Evolutionary conservation across 2,329 filamentous ascomycete genomes (phyloP).

Genomic region (Penicillium digitatum): DNA sequence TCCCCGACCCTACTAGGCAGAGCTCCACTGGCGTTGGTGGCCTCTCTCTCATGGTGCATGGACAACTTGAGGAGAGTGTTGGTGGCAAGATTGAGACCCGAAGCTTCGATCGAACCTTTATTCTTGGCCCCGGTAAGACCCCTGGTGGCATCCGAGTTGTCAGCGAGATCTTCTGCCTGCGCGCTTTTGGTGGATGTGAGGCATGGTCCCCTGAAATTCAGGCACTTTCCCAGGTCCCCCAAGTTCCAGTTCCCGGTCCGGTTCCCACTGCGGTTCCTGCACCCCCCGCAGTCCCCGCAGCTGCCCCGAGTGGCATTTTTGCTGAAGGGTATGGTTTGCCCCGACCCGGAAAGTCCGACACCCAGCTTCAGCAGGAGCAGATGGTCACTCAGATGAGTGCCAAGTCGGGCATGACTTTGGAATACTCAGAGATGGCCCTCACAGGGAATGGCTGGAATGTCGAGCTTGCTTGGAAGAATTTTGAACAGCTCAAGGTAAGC

Average conservation of each 20-base stretch:
- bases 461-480: constrained; percentile 67
- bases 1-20: constrained; percentile 65
- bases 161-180: constrained; percentile 72
- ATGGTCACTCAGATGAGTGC: constrained; percentile 67
- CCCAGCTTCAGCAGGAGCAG: constrained; percentile 63
- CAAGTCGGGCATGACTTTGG: constrained; percentile 72
- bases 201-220: constrained; percentile 48
- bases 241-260: constrained; percentile 15
- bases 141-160: constrained; percentile 67
- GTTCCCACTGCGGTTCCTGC: constrained; percentile 10
- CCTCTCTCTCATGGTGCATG: constrained; percentile 73
- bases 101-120: constrained; percentile 77
- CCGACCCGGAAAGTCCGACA: constrained; percentile 43
- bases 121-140: constrained; percentile 69
- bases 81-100: constrained; percentile 59
- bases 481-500: constrained; percentile 69
- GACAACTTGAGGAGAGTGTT: constrained; percentile 73
- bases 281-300: constrained; percentile 15
- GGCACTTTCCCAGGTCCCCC: constrained; percentile 28
- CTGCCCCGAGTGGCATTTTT: constrained; percentile 26
- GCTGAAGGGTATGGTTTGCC: constrained; percentile 41
- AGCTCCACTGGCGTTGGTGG: constrained; percentile 67
- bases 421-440: constrained; percentile 78
- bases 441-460: constrained; percentile 76
- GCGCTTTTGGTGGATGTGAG: constrained; percentile 59